Evolutionary conservation across 495 filamentous ascomycete species (phyloP).

Genomic region (Penicillium subrubescens): DNA sequence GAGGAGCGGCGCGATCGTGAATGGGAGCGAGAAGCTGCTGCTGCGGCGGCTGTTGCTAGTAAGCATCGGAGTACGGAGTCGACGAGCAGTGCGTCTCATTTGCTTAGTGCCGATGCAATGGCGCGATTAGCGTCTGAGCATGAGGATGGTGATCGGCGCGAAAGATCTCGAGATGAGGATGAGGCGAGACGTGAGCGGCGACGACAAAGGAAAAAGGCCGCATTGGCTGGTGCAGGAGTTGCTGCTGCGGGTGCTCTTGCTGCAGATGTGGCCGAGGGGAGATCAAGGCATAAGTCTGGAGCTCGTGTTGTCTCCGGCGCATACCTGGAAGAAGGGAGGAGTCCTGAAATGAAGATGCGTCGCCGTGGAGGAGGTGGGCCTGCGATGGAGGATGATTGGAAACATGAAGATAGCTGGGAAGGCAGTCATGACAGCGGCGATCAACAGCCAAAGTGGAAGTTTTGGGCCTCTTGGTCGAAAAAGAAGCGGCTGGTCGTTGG

Average conservation of each 20-base stretch:
- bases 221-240: constrained; percentile 29
- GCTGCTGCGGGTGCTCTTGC: constrained; percentile 19
- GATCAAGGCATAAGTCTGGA: constrained; percentile 47
- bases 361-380: constrained; percentile 41
- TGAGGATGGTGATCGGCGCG: constrained; percentile 33
- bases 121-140: constrained; percentile 64
- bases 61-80: constrained; percentile 48
- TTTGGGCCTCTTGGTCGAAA: constrained; percentile 34
- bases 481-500: constrained; percentile 42
- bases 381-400: constrained; percentile 31
- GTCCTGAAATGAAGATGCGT: constrained; percentile 40
- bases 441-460: constrained; percentile 35
- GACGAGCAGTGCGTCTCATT: constrained; percentile 40
- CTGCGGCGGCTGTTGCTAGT: constrained; percentile 15
- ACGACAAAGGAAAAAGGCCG: constrained; percentile 33
- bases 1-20: constrained; percentile 22
- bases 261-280: constrained; percentile 28
- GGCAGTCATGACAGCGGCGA: constrained; percentile 27
- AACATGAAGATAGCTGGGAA: constrained; percentile 39
- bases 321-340: constrained; percentile 64
- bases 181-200: constrained; percentile 42
- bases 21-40: constrained; percentile 18
- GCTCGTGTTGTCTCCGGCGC: constrained; percentile 69
- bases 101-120: constrained; percentile 56
- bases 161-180: constrained; percentile 28